Base-by-base conservation (phyloP, 306 rosid species). In the Corylus americana region DNA sequence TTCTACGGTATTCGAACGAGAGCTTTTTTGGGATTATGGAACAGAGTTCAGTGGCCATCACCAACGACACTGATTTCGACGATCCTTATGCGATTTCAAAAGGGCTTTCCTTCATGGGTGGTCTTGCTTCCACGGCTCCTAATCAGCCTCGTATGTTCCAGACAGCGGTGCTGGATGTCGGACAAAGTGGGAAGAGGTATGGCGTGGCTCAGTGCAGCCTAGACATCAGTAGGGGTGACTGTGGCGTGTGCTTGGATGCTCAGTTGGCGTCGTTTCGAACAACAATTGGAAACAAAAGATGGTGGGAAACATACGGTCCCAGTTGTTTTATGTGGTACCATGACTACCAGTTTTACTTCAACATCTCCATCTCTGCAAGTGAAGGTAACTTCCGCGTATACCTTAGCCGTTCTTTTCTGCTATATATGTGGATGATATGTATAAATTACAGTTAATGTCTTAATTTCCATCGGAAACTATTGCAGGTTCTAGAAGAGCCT, bases 201-300 rank as follows among this genome's bases (percentile, higher is more conserved):
- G 95, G 89, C 11, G 84, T 89, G 95, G 91, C 83, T 80, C 90
- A 89, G 78, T 91, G 95, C 81, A 87, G 83, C 4, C 82, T 91
- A 39, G 95, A 91, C 79, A 89, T 89, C 78, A 53, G 29, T 29
- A 75, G 72, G 72, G 7, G 18, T 50, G 91, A 88, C 3, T 89
- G 92, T 74, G 77, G 53, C 17, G 76, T 14, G 25, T 91, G 95
- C 27, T 17, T 89, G 75, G 25, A 22, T 22, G 25, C 25, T 0
- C 25, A 22, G 25, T 22, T 22, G 25, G 25, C 25, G 25, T 22
- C 25, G 25, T 22, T 22, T 22, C 25, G 25, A 22, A 22, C 25
- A 22, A 22, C 25, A 22, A 22, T 22, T 22, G 25, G 25, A 22
- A 22, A 22, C 25, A 22, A 22, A 22, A 22, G 25, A 22, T 22